A percentile compares a stretch with the other conserved stretches of the same genome.
These are phyloP conservation scores for Mycena polygramma DNA, from an alignment of 768 basidiomycete species.

Conservation along the genomic window DNA sequence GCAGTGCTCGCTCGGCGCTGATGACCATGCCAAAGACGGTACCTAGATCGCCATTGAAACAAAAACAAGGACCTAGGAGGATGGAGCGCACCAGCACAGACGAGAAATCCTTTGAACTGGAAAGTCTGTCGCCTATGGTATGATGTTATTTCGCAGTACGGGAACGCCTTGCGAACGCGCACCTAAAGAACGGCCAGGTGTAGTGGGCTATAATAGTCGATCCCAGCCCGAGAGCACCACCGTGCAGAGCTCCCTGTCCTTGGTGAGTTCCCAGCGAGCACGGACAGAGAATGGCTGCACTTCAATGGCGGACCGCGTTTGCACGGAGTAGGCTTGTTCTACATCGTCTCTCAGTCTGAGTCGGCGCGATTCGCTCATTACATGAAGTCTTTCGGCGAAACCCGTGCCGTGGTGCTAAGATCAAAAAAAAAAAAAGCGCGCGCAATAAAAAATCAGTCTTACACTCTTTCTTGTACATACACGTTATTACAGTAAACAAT, in stretches of 20 bases:
- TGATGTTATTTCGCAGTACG: slow-evolving; percentile 18
- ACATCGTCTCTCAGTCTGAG: slow-evolving; percentile 64
- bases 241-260: slow-evolving; percentile 65
- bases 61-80: slow-evolving; percentile 29
- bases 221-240: slow-evolving; percentile 67
- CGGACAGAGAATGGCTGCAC: slow-evolving; percentile 50
- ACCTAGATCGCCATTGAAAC: slow-evolving; percentile 45
- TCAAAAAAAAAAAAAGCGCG: too few species aligned
- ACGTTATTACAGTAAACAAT: too few species aligned
- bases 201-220: slow-evolving; percentile 69
- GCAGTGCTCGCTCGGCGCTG: slow-evolving; percentile 81
- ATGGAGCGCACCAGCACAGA: slow-evolving; percentile 71
- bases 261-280: slow-evolving; percentile 23
- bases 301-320: slow-evolving; percentile 69
- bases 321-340: slow-evolving; percentile 70
- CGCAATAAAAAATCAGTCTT: too few species aligned
- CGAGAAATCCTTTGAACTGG: slow-evolving; percentile 84
- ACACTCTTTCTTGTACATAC: too few species aligned
- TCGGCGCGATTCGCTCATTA: slow-evolving; percentile 43
- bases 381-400: background rate
- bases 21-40: slow-evolving; percentile 80
- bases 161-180: slow-evolving; percentile 33
- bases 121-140: slow-evolving; percentile 78
- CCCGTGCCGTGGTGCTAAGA: too few species aligned
- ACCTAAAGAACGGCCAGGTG: slow-evolving; percentile 83